Percentiles rank a stretch among this genome's conserved stretches.
phyloP scores from a whole-genome alignment of 306 rosid species.

The Lathyrus oleraceus region DNA sequence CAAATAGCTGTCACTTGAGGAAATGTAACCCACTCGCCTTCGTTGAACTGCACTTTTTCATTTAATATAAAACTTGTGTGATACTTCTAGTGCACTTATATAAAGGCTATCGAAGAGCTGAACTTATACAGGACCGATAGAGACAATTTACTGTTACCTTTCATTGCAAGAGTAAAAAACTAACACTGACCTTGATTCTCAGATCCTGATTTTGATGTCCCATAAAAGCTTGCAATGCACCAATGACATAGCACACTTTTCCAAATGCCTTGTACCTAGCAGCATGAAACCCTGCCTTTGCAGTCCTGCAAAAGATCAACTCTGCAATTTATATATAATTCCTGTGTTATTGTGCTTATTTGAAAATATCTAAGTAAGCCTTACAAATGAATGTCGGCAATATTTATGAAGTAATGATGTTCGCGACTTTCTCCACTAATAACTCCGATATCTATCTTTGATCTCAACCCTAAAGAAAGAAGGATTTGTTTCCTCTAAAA shows the following conservation, averaged over 20 bases:
- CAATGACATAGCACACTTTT: constrained; percentile 83
- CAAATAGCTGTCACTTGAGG: constrained; percentile 85
- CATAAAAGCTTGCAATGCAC: constrained; percentile 86
- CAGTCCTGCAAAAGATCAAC: constrained; percentile 64
- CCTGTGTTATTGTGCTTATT: constrained; percentile 14
- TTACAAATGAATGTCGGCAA: constrained; percentile 96
- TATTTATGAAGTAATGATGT: constrained; percentile 78
- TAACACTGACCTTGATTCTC: constrained; percentile 71
- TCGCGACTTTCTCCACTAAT: constrained; percentile 59
- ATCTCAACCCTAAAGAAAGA: constrained; percentile 65
- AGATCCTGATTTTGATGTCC: constrained; percentile 81
- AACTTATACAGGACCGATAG: background rate
- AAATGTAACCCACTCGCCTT: constrained; percentile 75
- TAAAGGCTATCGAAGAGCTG: constrained; percentile 1
- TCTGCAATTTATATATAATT: constrained; percentile 30
- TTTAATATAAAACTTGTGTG: constrained; percentile 14
- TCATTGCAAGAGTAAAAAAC: background rate
- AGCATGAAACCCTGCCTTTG: constrained; percentile 90
- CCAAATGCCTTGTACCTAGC: constrained; percentile 87
- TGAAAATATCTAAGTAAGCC: constrained; percentile 47
- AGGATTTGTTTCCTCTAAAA: background rate
- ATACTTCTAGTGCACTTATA: constrained; percentile 11
- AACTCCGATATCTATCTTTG: constrained; percentile 74
- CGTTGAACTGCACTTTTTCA: constrained; percentile 60
- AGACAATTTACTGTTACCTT: background rate